Conservation (phyloP, 306 rosid genomes). For the Castanea sativa region DNA sequence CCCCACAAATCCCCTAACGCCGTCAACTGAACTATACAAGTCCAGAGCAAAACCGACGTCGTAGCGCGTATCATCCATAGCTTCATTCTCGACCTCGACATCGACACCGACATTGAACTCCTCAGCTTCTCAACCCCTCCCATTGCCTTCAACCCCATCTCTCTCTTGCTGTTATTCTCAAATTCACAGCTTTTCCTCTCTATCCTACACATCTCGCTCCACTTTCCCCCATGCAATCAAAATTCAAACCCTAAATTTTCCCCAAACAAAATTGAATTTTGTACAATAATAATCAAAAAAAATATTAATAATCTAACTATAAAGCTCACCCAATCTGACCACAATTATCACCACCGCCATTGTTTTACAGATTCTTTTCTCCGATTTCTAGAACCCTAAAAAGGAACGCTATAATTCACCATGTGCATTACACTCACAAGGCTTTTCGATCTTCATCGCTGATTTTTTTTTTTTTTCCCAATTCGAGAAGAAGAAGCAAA, state of each 20-base stretch:
- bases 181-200: slow-evolving; percentile 38
- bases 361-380: background rate
- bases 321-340: background rate
- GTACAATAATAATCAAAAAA: no score
- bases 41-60: slow-evolving; percentile 86
- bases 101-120: slow-evolving; percentile 41
- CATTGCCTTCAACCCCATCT: slow-evolving; percentile 67
- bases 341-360: background rate
- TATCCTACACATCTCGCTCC: slow-evolving; percentile 52
- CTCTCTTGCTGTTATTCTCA: slow-evolving; percentile 40
- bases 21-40: slow-evolving; percentile 86
- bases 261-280: background rate
- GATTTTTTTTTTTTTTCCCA: no score
- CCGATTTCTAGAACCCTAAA: background rate
- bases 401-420: slow-evolving; percentile 3
- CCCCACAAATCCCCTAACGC: slow-evolving; percentile 93
- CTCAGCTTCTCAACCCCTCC: slow-evolving; percentile 59
- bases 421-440: slow-evolving; percentile 17
- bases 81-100: slow-evolving; percentile 72
- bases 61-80: slow-evolving; percentile 92
- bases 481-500: background rate
- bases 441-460: background rate
- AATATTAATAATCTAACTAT: background rate
- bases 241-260: slow-evolving; percentile 9
- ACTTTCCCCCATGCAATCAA: slow-evolving; percentile 16